Percentiles rank a stretch among this genome's conserved stretches.
phyloP scores from a whole-genome alignment of 176 grass and related monocot species.

The Musa beccarii region DNA sequence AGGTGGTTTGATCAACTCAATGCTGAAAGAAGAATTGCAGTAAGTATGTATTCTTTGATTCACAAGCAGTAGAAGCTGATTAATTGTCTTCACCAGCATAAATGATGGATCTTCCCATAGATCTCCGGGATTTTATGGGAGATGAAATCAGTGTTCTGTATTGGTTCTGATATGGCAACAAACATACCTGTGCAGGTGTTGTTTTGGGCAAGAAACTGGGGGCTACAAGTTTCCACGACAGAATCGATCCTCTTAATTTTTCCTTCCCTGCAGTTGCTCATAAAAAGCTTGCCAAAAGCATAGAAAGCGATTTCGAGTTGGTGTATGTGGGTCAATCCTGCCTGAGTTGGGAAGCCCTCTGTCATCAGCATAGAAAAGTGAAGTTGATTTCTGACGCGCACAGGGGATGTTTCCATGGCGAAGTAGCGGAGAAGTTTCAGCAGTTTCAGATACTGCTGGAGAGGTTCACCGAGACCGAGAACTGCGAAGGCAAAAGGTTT shows the following conservation, averaged over 20 bases:
- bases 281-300: slow-evolving; percentile 1
- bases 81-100: neutral
- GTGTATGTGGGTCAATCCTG: slow-evolving; percentile 15
- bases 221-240: neutral
- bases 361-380: slow-evolving; percentile 11
- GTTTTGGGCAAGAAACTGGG: neutral
- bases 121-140: neutral
- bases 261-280: neutral
- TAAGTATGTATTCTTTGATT: slow-evolving; percentile 4
- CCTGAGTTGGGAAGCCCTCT: slow-evolving; percentile 13
- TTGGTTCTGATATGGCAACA: neutral
- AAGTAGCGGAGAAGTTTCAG: neutral
- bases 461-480: slow-evolving; percentile 3
- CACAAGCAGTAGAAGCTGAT: neutral
- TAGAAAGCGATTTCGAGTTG: slow-evolving; percentile 11
- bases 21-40: neutral
- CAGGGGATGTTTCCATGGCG: neutral
- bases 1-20: slow-evolving; percentile 6
- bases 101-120: neutral
- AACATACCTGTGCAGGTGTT: slow-evolving; percentile 2
- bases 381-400: neutral
- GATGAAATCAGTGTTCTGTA: neutral
- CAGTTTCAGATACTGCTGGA: slow-evolving; percentile 1
- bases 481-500: neutral
- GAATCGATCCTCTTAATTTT: neutral